Evolutionary conservation across 2,329 filamentous ascomycete species (phyloP).

Genomic region (Aureobasidium sp.): DNA sequence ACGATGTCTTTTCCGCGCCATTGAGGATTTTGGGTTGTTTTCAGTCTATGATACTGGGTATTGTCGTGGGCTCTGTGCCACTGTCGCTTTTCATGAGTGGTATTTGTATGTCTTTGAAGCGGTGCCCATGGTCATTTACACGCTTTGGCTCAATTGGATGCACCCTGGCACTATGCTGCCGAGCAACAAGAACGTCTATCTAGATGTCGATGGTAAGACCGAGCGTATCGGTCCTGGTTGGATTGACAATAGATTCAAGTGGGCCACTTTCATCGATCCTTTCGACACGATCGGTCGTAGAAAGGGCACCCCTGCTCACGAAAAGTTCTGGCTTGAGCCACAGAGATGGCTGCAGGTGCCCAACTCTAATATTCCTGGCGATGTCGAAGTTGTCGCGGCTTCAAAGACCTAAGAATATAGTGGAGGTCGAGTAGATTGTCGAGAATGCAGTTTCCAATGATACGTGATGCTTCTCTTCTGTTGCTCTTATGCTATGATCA

Average conservation of each 20-base stretch:
- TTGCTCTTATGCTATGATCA: too few relatives aligned
- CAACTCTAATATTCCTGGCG: neutral
- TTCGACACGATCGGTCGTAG: neutral
- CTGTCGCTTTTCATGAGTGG: slow-evolving; percentile 40
- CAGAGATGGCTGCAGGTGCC: neutral
- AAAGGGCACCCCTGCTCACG: neutral
- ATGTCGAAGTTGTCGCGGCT: neutral
- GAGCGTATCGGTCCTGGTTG: neutral
- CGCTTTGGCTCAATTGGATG: neutral
- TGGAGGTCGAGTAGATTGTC: too few relatives aligned
- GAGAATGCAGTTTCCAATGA: too few relatives aligned
- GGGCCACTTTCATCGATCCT: neutral
- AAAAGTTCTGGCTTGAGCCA: slow-evolving; percentile 1
- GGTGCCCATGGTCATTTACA: neutral
- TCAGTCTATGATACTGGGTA: slow-evolving; percentile 17
- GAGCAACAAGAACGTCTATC: neutral
- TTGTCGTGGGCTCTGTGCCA: slow-evolving; percentile 27
- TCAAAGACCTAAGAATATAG: neutral
- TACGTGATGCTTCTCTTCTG: too few relatives aligned
- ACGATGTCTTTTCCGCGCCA: slow-evolving; percentile 47
- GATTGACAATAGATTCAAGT: neutral
- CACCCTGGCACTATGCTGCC: neutral
- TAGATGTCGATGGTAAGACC: neutral
- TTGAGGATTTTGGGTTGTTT: slow-evolving; percentile 40
- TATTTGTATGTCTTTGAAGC: slow-evolving; percentile 51